These are phyloP conservation scores for Calonectria pseudoreteaudii DNA, from an alignment of 2,329 filamentous ascomycete genomes.

Conservation along the genomic window DNA sequence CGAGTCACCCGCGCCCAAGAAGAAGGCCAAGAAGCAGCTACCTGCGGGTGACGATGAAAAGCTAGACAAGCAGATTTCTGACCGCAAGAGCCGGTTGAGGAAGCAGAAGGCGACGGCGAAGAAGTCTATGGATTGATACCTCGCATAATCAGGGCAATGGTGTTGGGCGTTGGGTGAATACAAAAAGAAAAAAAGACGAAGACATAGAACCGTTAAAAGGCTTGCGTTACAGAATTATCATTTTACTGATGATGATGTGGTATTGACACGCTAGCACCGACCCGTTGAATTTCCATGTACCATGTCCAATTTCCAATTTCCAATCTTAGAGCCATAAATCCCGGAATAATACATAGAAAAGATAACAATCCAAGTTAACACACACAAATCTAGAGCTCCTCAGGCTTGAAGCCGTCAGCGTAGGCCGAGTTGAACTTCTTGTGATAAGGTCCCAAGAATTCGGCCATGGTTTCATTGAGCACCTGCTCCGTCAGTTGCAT, in stretches of 20 bases:
- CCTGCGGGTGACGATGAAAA: slow-evolving; percentile 63
- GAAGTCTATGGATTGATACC: slow-evolving; percentile 59
- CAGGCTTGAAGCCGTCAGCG: slow-evolving; percentile 34
- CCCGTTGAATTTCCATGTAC: slow-evolving; percentile 19
- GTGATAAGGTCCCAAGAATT: slow-evolving; percentile 71
- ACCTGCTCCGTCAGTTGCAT: slow-evolving; percentile 81
- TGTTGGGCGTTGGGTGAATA: slow-evolving; percentile 48
- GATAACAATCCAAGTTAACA: slow-evolving; percentile 19
- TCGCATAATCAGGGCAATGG: slow-evolving; percentile 45
- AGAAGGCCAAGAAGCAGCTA: slow-evolving; percentile 51
- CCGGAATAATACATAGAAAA: slow-evolving; percentile 25
- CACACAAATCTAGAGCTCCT: slow-evolving; percentile 51
- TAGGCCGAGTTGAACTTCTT: slow-evolving; percentile 49
- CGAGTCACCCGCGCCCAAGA: slow-evolving; percentile 57
- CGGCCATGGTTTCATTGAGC: slow-evolving; percentile 73
- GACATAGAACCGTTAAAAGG: slow-evolving; percentile 36
- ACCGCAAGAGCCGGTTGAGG: slow-evolving; percentile 67
- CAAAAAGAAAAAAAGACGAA: slow-evolving; percentile 37
- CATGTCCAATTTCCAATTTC: slow-evolving; percentile 9
- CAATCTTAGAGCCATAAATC: slow-evolving; percentile 15
- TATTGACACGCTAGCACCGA: slow-evolving; percentile 33
- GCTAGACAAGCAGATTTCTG: slow-evolving; percentile 70
- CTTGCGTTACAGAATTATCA: slow-evolving; percentile 29
- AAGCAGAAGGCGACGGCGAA: slow-evolving; percentile 70
- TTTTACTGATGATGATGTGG: slow-evolving; percentile 29